A percentile compares a stretch with the other conserved stretches of the same genome.
Conservation (phyloP, 345 rosid species). For the Pistacia vera region DNA sequence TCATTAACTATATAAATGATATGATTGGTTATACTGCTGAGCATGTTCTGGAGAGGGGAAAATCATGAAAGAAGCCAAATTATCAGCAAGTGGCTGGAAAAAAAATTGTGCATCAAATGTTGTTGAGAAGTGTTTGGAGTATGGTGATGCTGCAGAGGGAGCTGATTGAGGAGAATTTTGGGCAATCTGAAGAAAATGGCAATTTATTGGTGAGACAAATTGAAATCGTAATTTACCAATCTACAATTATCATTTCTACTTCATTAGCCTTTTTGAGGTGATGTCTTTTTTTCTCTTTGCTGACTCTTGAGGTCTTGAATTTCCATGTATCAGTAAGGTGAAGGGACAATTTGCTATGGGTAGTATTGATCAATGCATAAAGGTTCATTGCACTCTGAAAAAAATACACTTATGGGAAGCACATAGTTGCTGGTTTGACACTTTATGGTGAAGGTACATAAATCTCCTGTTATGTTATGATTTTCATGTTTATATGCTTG, state of each 20-base stretch:
- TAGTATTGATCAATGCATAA: conserved; percentile 62
- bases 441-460: conserved; percentile 72
- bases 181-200: conserved; percentile 72
- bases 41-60: conserved; percentile 97
- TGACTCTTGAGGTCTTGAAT: background rate
- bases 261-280: background rate
- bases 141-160: conserved; percentile 73
- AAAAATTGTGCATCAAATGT: conserved; percentile 90
- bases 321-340: conserved; percentile 67
- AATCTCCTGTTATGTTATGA: conserved; percentile 6
- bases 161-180: conserved; percentile 83
- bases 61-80: conserved; percentile 76
- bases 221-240: background rate
- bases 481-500: background rate
- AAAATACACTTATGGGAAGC: conserved; percentile 98
- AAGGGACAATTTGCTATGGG: conserved; percentile 96
- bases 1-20: background rate
- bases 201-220: conserved; percentile 70
- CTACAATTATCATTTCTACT: background rate
- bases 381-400: conserved; percentile 75
- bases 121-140: conserved; percentile 91
- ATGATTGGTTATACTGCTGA: conserved; percentile 28
- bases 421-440: conserved; percentile 94
- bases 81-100: conserved; percentile 78
- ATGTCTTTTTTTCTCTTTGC: background rate